Evolutionary conservation across 441 rosid genomes (phyloP), one percentile per base, ranked within the genome.

Genomic region (Cnidoscolus chayamansa): DNA sequence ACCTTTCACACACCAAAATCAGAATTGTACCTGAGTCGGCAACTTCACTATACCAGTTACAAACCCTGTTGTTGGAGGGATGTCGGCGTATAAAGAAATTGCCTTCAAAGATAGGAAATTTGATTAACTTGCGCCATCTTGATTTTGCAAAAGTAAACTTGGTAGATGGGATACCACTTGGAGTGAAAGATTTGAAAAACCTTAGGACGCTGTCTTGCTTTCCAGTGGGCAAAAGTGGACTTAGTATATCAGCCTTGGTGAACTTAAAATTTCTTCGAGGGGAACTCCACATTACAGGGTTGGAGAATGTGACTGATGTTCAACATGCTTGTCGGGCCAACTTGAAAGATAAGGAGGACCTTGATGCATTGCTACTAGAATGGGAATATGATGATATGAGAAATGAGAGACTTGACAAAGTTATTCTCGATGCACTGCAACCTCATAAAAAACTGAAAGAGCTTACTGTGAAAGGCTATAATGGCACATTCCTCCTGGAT

Each of bases 1-100:
- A 74, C 31, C 72, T 74, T 48, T 67, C 54, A 10, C 17, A 19
- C 35, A 74, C 72, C 3, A 16, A 19, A 12, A 49, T 74, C 5
- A 35, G 45, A 60, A 19, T 7, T 17, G 37, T 74, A 16, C 67
- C 67, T 35, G 61, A 59, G n/a, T 55, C 72, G 2, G 12, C 30
- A 17, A 16, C 30, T 64, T 45, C 30, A 19, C 56, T 74, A 3
- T 50, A 20, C 30, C 32, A 40, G n/a, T 60, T 74, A 48, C 72
- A 74, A 55, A 74, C 72, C 1, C 9, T 74, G 12, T 12, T 67
- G 2, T 20, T 74, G 19, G 19, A 10, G 1, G 59, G 43, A n/a
- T 77, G 83, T 31, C 1, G 2, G 0, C 11, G 1, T n/a, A 20
- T 53, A 4, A n/a, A 4, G 19, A 53, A 53, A n/a, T 53, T 53